Evolutionary conservation across 495 filamentous ascomycete species (phyloP), one percentile per base, ranked within the genome.

Genomic region (Aspergillus leporis): DNA sequence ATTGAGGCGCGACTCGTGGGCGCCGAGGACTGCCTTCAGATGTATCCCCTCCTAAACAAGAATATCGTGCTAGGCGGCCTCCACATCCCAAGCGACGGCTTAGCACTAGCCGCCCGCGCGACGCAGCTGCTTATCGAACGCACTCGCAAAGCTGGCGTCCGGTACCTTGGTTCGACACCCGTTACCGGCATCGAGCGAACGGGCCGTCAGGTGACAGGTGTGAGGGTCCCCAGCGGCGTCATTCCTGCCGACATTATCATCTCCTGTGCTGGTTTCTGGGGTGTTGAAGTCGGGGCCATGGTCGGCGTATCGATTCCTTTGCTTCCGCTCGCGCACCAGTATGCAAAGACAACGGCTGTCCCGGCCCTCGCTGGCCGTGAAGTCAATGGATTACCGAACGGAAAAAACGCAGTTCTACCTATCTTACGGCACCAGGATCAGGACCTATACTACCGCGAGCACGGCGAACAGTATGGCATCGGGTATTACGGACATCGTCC

Each of bases 251-350:
- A 82, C 38, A 73, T 81, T 21, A 66, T 82, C 28, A 62, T 81
- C 22, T 81, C 79, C 18, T 82, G 80, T 61, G 80, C 80, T 31
- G 80, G 80, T 2, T 81, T 82, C 70, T 82, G 80, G 80, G 80
- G 80, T 7, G 80, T 81, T 2, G 76, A 82, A 53, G 59, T 82
- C 16, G 80, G 80, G 2, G 77, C 74, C 0, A 81, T 82, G 80
- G 75, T 76, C 49, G 79, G 73, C 14, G 67, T 81, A 22, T 58
- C 70, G 1, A 74, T 82, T 58, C 79, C 79, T 40, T 61, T 82
- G n/a, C 69, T 81, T 2, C 78, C 80, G 2, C 70, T 83, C 32
- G 78, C 73, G 6, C 80, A 83, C 54, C 80, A 83, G 54, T 83
- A 83, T 54, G 80, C 70, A 47, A 81, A 80, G 61, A 81, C 80